Evolutionary conservation across 805 yeast genomes (phyloP).

Genomic region (Geotrichum ghanense): DNA sequence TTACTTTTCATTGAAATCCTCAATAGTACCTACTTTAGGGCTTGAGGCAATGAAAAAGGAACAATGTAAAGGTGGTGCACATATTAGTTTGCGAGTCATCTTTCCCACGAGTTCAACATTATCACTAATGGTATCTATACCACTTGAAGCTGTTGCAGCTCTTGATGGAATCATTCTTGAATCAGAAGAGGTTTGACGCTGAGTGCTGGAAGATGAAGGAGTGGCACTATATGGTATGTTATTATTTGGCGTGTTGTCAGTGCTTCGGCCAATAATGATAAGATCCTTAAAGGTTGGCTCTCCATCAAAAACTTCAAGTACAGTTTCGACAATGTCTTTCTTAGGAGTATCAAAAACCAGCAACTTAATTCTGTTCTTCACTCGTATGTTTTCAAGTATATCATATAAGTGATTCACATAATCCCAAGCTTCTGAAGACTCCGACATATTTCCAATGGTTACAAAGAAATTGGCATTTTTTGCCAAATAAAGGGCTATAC

Average conservation of each 20-base stretch:
- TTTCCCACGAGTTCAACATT: neutral
- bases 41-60: conserved; percentile 1
- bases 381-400: neutral
- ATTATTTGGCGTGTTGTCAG: neutral
- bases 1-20: neutral
- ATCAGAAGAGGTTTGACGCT: neutral
- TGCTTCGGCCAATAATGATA: neutral
- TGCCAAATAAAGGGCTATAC: conserved; percentile 11
- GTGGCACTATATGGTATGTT: neutral
- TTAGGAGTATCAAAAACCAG: neutral
- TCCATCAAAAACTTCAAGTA: neutral
- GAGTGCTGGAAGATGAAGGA: neutral
- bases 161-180: no score
- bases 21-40: neutral
- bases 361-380: neutral
- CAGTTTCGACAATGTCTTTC: neutral
- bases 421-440: neutral
- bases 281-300: neutral
- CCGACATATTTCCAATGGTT: conserved; percentile 6
- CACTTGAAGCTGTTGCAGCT: no score
- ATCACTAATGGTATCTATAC: no score
- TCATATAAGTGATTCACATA: neutral
- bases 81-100: neutral
- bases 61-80: neutral
- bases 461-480: conserved; percentile 9